A percentile compares a stretch with the other conserved stretches of the same genome.
phyloP scores from a whole-genome alignment of 2,329 filamentous ascomycete species.

The Exophiala spinifera region DNA sequence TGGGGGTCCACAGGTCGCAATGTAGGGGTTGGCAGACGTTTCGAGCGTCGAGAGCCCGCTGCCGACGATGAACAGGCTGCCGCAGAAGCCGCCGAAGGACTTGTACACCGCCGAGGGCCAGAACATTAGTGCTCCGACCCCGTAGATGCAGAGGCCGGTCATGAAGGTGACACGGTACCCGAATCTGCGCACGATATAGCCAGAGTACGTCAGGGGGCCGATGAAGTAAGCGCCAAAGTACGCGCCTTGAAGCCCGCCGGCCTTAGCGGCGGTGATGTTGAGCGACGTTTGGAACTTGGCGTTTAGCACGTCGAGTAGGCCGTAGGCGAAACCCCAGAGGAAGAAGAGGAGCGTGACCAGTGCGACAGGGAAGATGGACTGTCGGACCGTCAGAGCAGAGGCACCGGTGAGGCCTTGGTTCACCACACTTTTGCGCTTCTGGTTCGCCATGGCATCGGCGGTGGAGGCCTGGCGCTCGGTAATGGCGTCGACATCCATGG shows the following conservation, averaged over 20 bases:
- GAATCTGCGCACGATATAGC: slow-evolving; percentile 64
- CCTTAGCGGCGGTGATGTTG: slow-evolving; percentile 54
- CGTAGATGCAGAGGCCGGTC: slow-evolving; percentile 66
- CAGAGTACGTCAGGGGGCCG: slow-evolving; percentile 52
- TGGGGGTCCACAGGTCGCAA: slow-evolving; percentile 72
- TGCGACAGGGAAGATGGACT: slow-evolving; percentile 44
- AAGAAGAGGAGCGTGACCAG: slow-evolving; percentile 52
- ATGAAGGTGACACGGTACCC: slow-evolving; percentile 75
- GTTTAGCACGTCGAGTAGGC: slow-evolving; percentile 50
- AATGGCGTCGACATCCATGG: slow-evolving; percentile 24
- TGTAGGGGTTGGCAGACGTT: slow-evolving; percentile 74
- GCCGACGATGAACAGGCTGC: slow-evolving; percentile 65
- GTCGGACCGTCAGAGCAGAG: slow-evolving; percentile 42
- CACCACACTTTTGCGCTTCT: slow-evolving; percentile 22
- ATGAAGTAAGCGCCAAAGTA: slow-evolving; percentile 63
- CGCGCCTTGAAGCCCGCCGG: slow-evolving; percentile 60
- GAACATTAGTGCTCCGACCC: slow-evolving; percentile 73
- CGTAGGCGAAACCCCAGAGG: slow-evolving; percentile 54
- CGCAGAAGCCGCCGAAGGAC: slow-evolving; percentile 72
- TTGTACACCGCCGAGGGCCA: slow-evolving; percentile 75
- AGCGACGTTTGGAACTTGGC: slow-evolving; percentile 59
- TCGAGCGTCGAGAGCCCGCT: slow-evolving; percentile 71
- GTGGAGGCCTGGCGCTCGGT: slow-evolving; percentile 27
- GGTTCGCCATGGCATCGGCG: slow-evolving; percentile 26
- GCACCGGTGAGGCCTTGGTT: slow-evolving; percentile 37